phyloP scores from a whole-genome alignment of 768 basidiomycete genomes.

The Mycena belliarum region DNA sequence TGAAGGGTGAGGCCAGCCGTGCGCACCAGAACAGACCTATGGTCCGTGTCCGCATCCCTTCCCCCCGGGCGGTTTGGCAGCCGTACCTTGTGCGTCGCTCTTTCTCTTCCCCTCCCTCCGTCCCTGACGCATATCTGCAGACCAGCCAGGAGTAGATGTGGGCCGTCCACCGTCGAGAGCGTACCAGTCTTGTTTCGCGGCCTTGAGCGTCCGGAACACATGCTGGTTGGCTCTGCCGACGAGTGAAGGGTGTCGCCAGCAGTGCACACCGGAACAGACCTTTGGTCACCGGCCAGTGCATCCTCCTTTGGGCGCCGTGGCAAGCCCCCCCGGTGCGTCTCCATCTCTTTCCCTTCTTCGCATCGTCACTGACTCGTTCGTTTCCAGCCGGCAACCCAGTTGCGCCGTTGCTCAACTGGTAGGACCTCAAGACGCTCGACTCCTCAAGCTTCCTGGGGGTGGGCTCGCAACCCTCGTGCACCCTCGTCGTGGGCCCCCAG shows the following conservation, averaged over 20 bases:
- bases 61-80: too few species aligned
- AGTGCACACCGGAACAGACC: neutral
- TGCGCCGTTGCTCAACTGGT: neutral
- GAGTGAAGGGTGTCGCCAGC: neutral
- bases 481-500: constrained; percentile 11
- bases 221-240: neutral
- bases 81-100: neutral
- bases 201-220: neutral
- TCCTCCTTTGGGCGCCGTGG: neutral
- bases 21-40: neutral
- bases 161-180: neutral
- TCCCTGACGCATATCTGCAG: neutral
- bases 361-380: neutral
- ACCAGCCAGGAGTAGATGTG: neutral
- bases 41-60: neutral
- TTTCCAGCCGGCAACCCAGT: neutral
- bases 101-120: neutral
- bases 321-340: neutral
- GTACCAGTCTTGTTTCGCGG: neutral
- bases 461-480: constrained; percentile 17
- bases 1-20: neutral
- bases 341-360: neutral
- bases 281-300: neutral
- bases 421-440: neutral
- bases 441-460: constrained; percentile 7